phyloP scores from a whole-genome alignment of 2,329 filamentous ascomycete genomes.

The Colletotrichum orbiculare region DNA sequence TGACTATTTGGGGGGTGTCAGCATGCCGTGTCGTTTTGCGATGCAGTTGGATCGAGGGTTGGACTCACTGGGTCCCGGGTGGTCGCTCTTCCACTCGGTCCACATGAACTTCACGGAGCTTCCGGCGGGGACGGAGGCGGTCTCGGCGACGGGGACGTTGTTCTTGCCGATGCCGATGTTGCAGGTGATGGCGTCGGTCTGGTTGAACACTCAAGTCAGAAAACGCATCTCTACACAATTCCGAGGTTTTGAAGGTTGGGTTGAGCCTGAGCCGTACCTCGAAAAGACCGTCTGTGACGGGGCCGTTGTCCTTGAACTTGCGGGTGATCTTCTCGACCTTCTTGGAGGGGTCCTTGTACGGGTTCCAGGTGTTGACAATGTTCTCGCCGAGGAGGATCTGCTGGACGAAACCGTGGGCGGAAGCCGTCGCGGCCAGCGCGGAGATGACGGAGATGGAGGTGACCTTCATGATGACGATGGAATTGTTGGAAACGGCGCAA shows the following conservation, averaged over 20 bases:
- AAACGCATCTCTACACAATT: neutral
- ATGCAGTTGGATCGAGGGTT: neutral
- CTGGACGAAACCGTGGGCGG: constrained; percentile 35
- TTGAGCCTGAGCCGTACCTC: constrained; percentile 14
- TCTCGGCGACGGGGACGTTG: constrained; percentile 49
- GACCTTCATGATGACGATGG: constrained; percentile 6
- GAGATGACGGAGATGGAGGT: constrained; percentile 15
- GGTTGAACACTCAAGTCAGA: constrained; percentile 3
- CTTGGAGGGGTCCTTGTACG: constrained; percentile 44
- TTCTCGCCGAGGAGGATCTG: constrained; percentile 36
- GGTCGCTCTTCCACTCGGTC: constrained; percentile 54
- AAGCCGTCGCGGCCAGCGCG: constrained; percentile 34
- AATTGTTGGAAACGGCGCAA: neutral
- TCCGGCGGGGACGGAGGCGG: constrained; percentile 52
- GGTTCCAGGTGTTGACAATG: constrained; percentile 43
- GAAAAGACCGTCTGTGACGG: constrained; percentile 42
- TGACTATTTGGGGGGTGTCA: constrained; percentile 6
- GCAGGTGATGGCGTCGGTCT: constrained; percentile 43
- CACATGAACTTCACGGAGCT: constrained; percentile 54
- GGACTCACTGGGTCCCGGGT: constrained; percentile 54
- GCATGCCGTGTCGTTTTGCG: neutral
- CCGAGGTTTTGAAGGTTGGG: neutral
- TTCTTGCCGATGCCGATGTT: constrained; percentile 59
- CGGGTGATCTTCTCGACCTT: constrained; percentile 42
- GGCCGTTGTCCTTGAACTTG: constrained; percentile 42